Percentiles rank a stretch among this genome's conserved stretches.
phyloP scores from a whole-genome alignment of 371 early-diverging fungal genomes.

The Mortierella sp. region DNA sequence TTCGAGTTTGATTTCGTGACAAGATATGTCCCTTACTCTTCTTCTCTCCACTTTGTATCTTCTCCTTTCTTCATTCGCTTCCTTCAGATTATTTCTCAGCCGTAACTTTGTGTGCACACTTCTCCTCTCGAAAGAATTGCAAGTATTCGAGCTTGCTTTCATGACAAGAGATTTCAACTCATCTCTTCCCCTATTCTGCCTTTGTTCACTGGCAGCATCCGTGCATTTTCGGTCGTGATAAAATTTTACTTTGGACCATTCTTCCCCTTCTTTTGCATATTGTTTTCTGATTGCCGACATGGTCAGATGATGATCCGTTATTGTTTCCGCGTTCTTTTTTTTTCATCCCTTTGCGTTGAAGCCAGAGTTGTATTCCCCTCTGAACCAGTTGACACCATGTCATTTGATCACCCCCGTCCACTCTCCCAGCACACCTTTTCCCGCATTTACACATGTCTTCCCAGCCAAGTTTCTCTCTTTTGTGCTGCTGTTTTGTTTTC shows the following conservation, averaged over 20 bases:
- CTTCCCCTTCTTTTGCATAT: neutral
- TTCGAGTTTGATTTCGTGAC: neutral
- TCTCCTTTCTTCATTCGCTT: too few relatives aligned
- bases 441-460: slow-evolving; percentile 6
- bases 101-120: too few relatives aligned
- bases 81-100: too few relatives aligned
- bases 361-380: neutral
- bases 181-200: too few relatives aligned
- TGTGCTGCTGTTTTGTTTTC: too few relatives aligned
- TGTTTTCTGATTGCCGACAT: neutral
- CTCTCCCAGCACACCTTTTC: neutral
- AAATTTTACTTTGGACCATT: neutral
- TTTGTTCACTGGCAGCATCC: too few relatives aligned
- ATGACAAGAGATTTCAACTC: too few relatives aligned
- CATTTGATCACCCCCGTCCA: slow-evolving; percentile 1
- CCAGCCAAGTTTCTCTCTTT: neutral
- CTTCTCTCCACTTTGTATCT: neutral
- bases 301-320: neutral
- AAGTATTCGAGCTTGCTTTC: too few relatives aligned
- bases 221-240: too few relatives aligned
- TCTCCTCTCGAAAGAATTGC: too few relatives aligned
- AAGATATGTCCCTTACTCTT: neutral
- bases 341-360: neutral
- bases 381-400: slow-evolving; percentile 14
- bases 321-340: neutral